phyloP scores from a whole-genome alignment of 768 basidiomycete species.

The Melanogaster broomeanus region DNA sequence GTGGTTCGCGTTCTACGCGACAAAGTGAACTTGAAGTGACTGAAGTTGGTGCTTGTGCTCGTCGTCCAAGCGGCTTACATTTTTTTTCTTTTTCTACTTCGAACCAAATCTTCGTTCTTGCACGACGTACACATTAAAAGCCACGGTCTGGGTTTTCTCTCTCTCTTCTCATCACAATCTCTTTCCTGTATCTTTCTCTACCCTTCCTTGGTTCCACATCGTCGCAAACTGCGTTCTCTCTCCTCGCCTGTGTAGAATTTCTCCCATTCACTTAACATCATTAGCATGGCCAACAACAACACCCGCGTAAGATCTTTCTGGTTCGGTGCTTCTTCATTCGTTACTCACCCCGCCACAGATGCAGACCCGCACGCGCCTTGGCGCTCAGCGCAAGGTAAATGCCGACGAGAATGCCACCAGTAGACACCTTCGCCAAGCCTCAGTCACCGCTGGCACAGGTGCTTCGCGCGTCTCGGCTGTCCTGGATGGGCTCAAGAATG shows the following conservation, averaged over 20 bases:
- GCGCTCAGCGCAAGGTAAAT: constrained; percentile 66
- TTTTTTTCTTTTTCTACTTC: constrained; percentile 23
- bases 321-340: not conserved
- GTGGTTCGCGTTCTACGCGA: constrained; percentile 40
- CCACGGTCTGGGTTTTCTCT: constrained; percentile 29
- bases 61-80: constrained; percentile 38
- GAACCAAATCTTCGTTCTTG: constrained; percentile 19
- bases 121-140: constrained; percentile 26
- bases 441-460: constrained; percentile 46
- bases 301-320: constrained; percentile 49
- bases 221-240: constrained; percentile 19
- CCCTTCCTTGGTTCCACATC: constrained; percentile 9
- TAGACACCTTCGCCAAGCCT: constrained; percentile 64
- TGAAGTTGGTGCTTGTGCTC: constrained; percentile 16
- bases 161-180: constrained; percentile 34
- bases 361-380: constrained; percentile 64
- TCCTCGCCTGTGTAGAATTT: constrained; percentile 27
- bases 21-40: constrained; percentile 25
- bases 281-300: constrained; percentile 60
- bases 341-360: constrained; percentile 43
- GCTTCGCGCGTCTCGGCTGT: constrained; percentile 52
- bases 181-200: constrained; percentile 21
- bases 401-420: constrained; percentile 78
- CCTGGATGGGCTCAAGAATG: constrained; percentile 49
- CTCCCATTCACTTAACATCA: constrained; percentile 4